Evolutionary conservation across 2,329 filamentous ascomycete genomes (phyloP).

Genomic region (Byssoonygena ceratinophila): DNA sequence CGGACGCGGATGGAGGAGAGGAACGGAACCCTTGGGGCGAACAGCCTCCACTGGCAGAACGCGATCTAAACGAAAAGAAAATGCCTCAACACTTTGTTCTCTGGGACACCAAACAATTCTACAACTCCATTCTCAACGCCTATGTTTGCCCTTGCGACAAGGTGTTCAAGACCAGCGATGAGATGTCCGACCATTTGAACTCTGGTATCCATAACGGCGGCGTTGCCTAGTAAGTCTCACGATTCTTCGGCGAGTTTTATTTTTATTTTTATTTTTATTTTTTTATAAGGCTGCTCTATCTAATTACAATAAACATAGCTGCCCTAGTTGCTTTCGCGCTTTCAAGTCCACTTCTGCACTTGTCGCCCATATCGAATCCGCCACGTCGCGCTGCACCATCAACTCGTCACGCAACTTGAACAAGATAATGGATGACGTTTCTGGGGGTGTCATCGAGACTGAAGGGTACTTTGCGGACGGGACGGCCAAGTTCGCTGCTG

Average conservation of each 20-base stretch:
- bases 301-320: slow-evolving; percentile 21
- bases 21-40: slow-evolving; percentile 4
- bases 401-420: slow-evolving; percentile 24
- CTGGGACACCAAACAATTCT: slow-evolving; percentile 27
- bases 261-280: not conserved
- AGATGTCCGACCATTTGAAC: slow-evolving; percentile 28
- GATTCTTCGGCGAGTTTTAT: not conserved
- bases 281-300: not conserved
- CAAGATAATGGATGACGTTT: slow-evolving; percentile 31
- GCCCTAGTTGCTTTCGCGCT: slow-evolving; percentile 30
- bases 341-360: slow-evolving; percentile 32
- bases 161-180: slow-evolving; percentile 19
- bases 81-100: slow-evolving; percentile 3
- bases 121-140: slow-evolving; percentile 22
- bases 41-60: not conserved
- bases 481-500: slow-evolving; percentile 26
- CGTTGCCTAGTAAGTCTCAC: slow-evolving; percentile 19
- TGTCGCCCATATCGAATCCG: slow-evolving; percentile 34
- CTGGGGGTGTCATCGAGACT: slow-evolving; percentile 30
- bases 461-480: slow-evolving; percentile 27
- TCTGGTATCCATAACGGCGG: slow-evolving; percentile 20
- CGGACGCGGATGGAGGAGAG: not conserved
- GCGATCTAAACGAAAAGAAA: not conserved
- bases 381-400: slow-evolving; percentile 29
- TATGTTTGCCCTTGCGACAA: slow-evolving; percentile 31